These are phyloP conservation scores for Actinidia polygama DNA, from an alignment of 179 eudicot genomes.

Conservation along the genomic window DNA sequence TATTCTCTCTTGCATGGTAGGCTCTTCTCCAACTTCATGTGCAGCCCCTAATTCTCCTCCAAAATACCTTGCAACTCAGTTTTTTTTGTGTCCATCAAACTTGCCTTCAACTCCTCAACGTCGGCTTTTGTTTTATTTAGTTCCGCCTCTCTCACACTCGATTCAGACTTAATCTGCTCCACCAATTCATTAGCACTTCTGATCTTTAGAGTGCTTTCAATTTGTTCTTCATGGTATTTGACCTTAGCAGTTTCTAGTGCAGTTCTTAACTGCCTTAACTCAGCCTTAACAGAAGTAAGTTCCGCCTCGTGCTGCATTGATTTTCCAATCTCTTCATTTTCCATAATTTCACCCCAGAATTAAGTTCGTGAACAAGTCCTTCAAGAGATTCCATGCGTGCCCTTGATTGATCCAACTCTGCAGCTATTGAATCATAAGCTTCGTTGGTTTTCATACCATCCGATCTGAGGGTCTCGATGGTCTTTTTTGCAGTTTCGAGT, in stretches of 20 bases:
- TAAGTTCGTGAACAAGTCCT: conserved; percentile 51
- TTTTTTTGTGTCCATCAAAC: conserved; percentile 89
- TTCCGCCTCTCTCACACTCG: conserved; percentile 57
- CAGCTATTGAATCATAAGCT: conserved; percentile 40
- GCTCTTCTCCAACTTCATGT: conserved; percentile 44
- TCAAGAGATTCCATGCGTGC: conserved; percentile 64
- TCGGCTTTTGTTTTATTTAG: conserved; percentile 47
- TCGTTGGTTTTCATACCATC: conserved; percentile 50
- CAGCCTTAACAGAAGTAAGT: conserved; percentile 45
- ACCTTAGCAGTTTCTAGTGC: conserved; percentile 64
- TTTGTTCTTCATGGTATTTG: conserved; percentile 62
- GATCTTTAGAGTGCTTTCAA: conserved; percentile 40
- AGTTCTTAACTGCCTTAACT: conserved; percentile 48
- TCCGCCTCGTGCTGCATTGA: conserved; percentile 44
- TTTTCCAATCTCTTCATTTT: conserved; percentile 9
- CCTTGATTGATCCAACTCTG: conserved; percentile 68
- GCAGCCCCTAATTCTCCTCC: conserved; percentile 70
- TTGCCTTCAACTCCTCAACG: conserved; percentile 71
- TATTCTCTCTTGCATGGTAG: conserved; percentile 37
- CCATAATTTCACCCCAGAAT: conserved; percentile 17
- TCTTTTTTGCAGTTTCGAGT: conserved; percentile 70
- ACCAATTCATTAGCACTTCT: conserved; percentile 44
- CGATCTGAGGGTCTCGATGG: conserved; percentile 56
- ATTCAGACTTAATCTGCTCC: conserved; percentile 45
- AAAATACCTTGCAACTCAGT: conserved; percentile 73